Conservation (phyloP, 2,329 filamentous ascomycete species). For the Ilyonectria destructans region DNA sequence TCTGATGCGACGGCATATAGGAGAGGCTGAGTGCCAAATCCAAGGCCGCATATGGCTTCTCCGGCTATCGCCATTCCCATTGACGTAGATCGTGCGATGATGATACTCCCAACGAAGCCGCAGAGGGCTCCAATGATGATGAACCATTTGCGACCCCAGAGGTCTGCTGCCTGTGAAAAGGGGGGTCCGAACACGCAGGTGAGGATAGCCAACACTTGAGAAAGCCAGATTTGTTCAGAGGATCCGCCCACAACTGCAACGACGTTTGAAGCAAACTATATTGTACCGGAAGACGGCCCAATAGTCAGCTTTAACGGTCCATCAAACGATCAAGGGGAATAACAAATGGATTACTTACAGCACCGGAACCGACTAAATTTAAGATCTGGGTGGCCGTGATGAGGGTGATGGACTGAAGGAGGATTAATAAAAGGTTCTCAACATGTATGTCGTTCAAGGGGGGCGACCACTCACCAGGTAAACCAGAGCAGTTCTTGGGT, state of each 20-base stretch:
- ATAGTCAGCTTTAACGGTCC: too few relatives aligned
- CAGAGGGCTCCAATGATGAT: conserved; percentile 55
- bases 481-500: too few relatives aligned
- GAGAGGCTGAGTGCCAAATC: conserved; percentile 57
- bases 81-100: conserved; percentile 54
- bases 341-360: too few relatives aligned
- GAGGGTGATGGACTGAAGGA: too few relatives aligned
- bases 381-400: too few relatives aligned
- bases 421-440: too few relatives aligned
- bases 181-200: background rate
- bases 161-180: conserved; percentile 58
- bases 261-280: background rate
- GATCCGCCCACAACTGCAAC: conserved; percentile 12
- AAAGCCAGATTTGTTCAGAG: conserved; percentile 3
- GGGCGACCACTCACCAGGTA: too few relatives aligned
- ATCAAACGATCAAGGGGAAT: too few relatives aligned
- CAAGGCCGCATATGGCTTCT: conserved; percentile 54
- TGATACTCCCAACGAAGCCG: conserved; percentile 51
- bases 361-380: too few relatives aligned
- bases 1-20: conserved; percentile 59
- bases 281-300: too few relatives aligned
- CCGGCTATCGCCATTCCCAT: conserved; percentile 58
- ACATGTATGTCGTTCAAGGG: too few relatives aligned
- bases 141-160: conserved; percentile 60
- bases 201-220: conserved; percentile 5